Base-by-base conservation (phyloP, 139 green algal species). In the Limnomonas spitsbergensis region DNA sequence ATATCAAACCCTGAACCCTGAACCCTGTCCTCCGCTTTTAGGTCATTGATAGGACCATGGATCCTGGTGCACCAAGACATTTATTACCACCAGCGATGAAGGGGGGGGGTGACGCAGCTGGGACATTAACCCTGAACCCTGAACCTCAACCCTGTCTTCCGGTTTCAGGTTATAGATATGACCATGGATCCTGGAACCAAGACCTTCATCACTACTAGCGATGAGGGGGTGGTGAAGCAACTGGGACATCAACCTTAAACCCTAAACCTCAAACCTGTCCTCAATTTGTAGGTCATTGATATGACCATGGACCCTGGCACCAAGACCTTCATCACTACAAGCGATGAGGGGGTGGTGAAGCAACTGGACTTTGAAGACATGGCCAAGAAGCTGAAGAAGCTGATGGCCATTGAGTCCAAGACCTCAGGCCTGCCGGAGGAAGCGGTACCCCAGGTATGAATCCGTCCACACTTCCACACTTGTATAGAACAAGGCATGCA, bases 381-480 rank as follows among this genome's bases (percentile, higher is more conserved):
- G 47, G 20, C 20, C 14, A 61, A 61, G 47, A 61, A 61, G 47
- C 47, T 61, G 47, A 61, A 70, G 56, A 70, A 70, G 56, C 56
- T 70, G 56, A 32, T 70, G 56, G 29, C 9, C 14, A 70, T 24
- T 70, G 24, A 70, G 29, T 20, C 14, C 14, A 61, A 61, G 20
- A 20, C 47, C 14, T 61, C 47, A 61, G 47, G 47, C 47, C 14
- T 61, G 20, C 47, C 47, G 14, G 47, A 61, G 20, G 47, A 61
- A 20, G 47, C 47, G 14, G 47, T 61, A 61, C 47, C 47, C 20
- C 47, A 61, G n/a, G n/a, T n/a, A n/a, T n/a, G n/a, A n/a, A n/a
- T n/a, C n/a, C n/a, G n/a, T n/a, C n/a, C n/a, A n/a, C n/a, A n/a
- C n/a, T n/a, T n/a, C n/a, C n/a, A n/a, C n/a, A n/a, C n/a, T n/a